Evolutionary conservation across 2,329 filamentous ascomycete species (phyloP).

Genomic region (Didymella segeticola): DNA sequence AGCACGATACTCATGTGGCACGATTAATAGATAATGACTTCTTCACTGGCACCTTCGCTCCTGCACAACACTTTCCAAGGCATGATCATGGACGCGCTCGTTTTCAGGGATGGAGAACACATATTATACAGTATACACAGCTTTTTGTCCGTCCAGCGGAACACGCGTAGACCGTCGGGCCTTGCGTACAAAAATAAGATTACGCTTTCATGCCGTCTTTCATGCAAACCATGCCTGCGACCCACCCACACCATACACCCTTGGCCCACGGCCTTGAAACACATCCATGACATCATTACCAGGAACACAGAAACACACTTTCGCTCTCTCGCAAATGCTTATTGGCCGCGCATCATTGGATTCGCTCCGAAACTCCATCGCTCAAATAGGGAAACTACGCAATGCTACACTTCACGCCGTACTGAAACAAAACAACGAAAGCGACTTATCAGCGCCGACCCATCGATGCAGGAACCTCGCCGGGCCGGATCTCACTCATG

Average conservation of each 20-base stretch:
- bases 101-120: not conserved
- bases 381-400: not conserved
- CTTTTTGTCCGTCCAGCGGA: slow-evolving; percentile 7
- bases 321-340: not conserved
- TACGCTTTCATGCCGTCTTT: not conserved
- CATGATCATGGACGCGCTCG: not conserved
- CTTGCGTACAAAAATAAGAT: not conserved
- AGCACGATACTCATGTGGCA: not conserved
- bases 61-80: not conserved
- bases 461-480: slow-evolving; percentile 19
- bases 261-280: slow-evolving; percentile 2
- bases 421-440: not conserved
- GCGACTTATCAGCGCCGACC: not conserved
- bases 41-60: not conserved
- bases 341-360: not conserved
- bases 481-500: slow-evolving; percentile 33
- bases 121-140: not conserved
- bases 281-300: slow-evolving; percentile 7
- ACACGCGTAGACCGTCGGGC: not conserved
- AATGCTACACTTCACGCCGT: not conserved
- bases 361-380: slow-evolving; percentile 7
- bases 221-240: not conserved
- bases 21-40: slow-evolving; percentile 6
- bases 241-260: not conserved
- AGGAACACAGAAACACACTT: too few relatives aligned